These are phyloP conservation scores for Didymosphaeria variabile DNA, from an alignment of 2,329 filamentous ascomycete species.

Conservation along the genomic window DNA sequence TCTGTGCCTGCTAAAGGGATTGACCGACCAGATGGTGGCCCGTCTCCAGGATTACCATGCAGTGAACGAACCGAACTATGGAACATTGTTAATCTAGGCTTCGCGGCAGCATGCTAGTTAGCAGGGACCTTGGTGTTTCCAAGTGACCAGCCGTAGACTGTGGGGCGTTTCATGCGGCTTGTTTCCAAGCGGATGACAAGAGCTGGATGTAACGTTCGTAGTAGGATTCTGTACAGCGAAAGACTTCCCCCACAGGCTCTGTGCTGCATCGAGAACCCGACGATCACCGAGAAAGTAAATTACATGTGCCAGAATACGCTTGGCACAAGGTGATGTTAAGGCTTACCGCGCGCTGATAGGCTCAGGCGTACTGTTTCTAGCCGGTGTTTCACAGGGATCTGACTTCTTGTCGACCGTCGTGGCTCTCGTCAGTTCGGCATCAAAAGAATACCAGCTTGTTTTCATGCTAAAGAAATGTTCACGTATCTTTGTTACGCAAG, in stretches of 20 bases:
- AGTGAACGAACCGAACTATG: constrained; percentile 27
- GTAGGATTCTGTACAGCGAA: constrained; percentile 22
- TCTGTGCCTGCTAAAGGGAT: constrained; percentile 15
- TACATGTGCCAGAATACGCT: constrained; percentile 29
- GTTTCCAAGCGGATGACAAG: constrained; percentile 20
- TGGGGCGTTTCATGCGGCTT: constrained; percentile 27
- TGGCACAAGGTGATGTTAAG: constrained; percentile 25
- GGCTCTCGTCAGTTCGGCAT: constrained; percentile 2
- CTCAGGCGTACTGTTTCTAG: constrained; percentile 12
- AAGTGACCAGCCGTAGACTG: constrained; percentile 26
- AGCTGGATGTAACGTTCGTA: constrained; percentile 23
- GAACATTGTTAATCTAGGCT: constrained; percentile 38
- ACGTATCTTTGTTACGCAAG: not conserved
- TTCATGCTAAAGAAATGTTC: not conserved
- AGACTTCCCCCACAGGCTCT: constrained; percentile 28
- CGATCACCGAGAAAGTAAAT: constrained; percentile 36
- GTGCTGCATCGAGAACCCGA: constrained; percentile 24
- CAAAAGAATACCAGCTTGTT: not conserved
- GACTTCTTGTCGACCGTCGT: constrained; percentile 9
- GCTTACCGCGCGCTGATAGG: constrained; percentile 20
- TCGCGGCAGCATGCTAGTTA: constrained; percentile 26
- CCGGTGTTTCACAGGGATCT: constrained; percentile 7
- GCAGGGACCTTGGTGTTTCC: constrained; percentile 32
- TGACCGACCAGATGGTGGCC: constrained; percentile 17
- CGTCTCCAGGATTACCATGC: constrained; percentile 17